Evolutionary conservation across 2,329 filamentous ascomycete species (phyloP), one percentile per base, ranked within the genome.

Genomic region (Graphium sp.): DNA sequence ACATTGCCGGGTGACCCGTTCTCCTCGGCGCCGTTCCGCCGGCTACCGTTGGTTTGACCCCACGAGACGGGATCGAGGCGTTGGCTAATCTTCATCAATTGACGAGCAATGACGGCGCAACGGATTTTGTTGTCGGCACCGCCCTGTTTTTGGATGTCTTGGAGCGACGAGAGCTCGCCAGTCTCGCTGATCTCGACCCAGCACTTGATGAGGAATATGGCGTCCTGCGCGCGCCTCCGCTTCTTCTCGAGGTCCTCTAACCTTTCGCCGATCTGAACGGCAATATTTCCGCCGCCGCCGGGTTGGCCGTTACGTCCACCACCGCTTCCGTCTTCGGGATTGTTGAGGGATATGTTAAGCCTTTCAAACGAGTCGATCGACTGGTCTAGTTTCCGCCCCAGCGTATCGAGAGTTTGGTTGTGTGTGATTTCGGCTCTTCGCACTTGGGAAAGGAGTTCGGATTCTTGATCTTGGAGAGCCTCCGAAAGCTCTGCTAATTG

Each of bases 241-340:
- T 98, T 92, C 44, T 83, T 73, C 52, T 98, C 89, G 34, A 98
- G 62, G 49, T 95, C 87, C 55, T 98, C 89, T 8, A 98, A 60
- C 44, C 77, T 75, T 55, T 92, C 84, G 40, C 89, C 89, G 29
- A 94, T 95, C 48, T 92, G 82, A 30, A 98, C 83, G 1, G 89
- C 89, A 37, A 89, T 71, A 46, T 87, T 92, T 2, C 87, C 87
- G 17, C 80, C 83, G 18, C 29, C 33, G 22, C 30, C 37, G 14
- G 28, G 28, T 5, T 35, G 31, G 6, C 25, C 22, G 14, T 18
- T 24, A 16, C 26, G 33, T 12, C 19, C 22, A 13, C 23, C 18
- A 23, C 52, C 47, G 18, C 43, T 39, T 11, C 47, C 46, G 19
- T 44, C 47, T 29, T 55, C 60, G 19, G 63, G 53, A 28, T 70